Evolutionary conservation across 352 stramenopile species (phyloP), one percentile per base, ranked within the genome.

Genomic region (Phytophthora fragariae): DNA sequence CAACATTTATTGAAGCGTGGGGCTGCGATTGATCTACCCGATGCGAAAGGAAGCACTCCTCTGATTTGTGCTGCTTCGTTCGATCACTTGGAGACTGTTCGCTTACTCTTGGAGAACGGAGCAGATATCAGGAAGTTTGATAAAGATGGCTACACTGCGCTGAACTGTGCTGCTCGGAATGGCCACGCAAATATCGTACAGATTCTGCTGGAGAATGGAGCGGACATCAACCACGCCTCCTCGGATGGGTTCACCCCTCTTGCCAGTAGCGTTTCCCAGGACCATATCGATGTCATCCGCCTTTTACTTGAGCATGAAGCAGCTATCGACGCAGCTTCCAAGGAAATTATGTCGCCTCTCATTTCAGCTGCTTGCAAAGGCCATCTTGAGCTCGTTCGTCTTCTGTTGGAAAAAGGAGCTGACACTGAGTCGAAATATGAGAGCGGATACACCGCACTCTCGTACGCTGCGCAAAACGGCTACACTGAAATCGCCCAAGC

Each of bases 261-360:
- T 21, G 41, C 53, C 39, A 55, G 27, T 56, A 27, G 39, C 19
- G 39, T 44, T 55, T 11, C 24, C 29, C 53, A 54, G 15, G 17
- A 31, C 12, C 29, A 41, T 41, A 15, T 24, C 6, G 17, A 53
- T 12, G 17, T 55, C 14, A 14, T 9, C n/a, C 41, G 14, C 6
- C 5, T 65, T 46, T 19, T 65, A 29, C 14, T 65, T 12, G 24
- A 65, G 8, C 24, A n/a, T 31, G 37, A 11, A 46, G 37, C 37
- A 46, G 17, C 12, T n/a, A 46, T 46, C 12, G 12, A 46, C 5
- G 2, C 3, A n/a, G 2, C 37, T 1, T 46, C 37, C 0, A 46
- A 46, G 11, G 0, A 46, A 12, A 46, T 5, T 46, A 11, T 46
- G 37, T 17, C 37, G 12, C 37, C 37, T 46, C 37, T 46, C 37